These are phyloP conservation scores for Hura crepitans DNA, from an alignment of 441 rosid species.

Conservation along the genomic window DNA sequence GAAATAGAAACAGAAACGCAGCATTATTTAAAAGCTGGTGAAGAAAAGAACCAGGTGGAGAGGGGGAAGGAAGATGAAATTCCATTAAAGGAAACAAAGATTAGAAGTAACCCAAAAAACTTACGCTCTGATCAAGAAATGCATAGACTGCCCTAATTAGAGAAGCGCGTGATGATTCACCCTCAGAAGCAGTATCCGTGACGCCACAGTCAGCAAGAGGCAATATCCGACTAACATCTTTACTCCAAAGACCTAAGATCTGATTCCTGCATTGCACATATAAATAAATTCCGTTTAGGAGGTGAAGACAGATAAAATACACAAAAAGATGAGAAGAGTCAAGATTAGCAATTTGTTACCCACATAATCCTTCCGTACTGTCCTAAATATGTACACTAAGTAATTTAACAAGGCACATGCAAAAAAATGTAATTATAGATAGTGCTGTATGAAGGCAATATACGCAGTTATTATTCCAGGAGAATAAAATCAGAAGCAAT, in stretches of 20 bases:
- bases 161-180: slow-evolving; percentile 55
- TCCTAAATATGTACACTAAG: background rate
- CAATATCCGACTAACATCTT: slow-evolving; percentile 71
- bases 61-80: background rate
- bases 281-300: slow-evolving; percentile 14
- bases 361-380: background rate
- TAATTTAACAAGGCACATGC: background rate
- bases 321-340: background rate
- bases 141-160: slow-evolving; percentile 71
- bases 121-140: slow-evolving; percentile 95
- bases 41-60: no score
- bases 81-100: slow-evolving; percentile 8
- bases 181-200: slow-evolving; percentile 43
- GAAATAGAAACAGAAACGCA: background rate
- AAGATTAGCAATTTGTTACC: background rate
- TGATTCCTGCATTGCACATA: slow-evolving; percentile 60
- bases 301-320: background rate
- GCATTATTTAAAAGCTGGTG: background rate
- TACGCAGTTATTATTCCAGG: background rate
- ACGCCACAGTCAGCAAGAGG: slow-evolving; percentile 77
- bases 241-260: slow-evolving; percentile 86
- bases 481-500: background rate
- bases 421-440: background rate
- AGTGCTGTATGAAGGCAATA: background rate
- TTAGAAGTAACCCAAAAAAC: slow-evolving; percentile 32